Evolutionary conservation across 2,329 filamentous ascomycete species (phyloP).

Genomic region (Fusarium hostae): DNA sequence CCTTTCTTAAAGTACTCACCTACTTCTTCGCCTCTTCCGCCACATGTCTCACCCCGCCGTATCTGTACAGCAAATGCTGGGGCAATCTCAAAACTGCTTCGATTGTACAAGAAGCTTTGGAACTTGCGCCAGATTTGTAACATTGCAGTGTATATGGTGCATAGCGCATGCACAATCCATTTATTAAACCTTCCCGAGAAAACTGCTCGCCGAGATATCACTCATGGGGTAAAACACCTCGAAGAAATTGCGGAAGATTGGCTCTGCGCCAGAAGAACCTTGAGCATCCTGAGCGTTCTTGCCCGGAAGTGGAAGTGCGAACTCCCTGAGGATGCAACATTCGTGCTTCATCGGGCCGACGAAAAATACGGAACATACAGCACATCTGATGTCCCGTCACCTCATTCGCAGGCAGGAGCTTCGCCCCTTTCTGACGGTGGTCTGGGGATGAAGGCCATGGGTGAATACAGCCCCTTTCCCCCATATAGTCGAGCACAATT

Average conservation of each 20-base stretch:
- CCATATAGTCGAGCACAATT: conserved; percentile 48
- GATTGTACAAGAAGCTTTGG: conserved; percentile 92
- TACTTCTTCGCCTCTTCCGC: conserved; percentile 81
- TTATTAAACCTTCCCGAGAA: conserved; percentile 93
- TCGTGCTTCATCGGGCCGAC: conserved; percentile 81
- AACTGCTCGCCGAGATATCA: conserved; percentile 87
- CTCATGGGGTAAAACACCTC: conserved; percentile 88
- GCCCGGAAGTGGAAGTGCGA: conserved; percentile 91
- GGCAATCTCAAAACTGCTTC: conserved; percentile 91
- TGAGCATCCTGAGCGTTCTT: conserved; percentile 86
- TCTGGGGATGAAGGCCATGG: conserved; percentile 33
- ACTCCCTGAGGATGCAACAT: conserved; percentile 82
- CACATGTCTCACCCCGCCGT: conserved; percentile 88
- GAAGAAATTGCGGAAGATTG: conserved; percentile 97
- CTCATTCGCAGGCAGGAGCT: conserved; percentile 51
- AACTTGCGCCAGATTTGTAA: conserved; percentile 95
- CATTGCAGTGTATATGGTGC: conserved; percentile 93
- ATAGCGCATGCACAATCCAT: conserved; percentile 95
- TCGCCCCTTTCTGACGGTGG: conserved; percentile 48
- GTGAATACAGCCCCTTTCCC: conserved; percentile 51
- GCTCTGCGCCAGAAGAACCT: conserved; percentile 86
- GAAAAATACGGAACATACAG: conserved; percentile 80
- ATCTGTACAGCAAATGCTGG: conserved; percentile 91
- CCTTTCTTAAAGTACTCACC: conserved; percentile 94
- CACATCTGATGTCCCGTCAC: conserved; percentile 69